Base-by-base conservation (phyloP, 768 basidiomycete genomes). In the Pleurotus tuoliensis region DNA sequence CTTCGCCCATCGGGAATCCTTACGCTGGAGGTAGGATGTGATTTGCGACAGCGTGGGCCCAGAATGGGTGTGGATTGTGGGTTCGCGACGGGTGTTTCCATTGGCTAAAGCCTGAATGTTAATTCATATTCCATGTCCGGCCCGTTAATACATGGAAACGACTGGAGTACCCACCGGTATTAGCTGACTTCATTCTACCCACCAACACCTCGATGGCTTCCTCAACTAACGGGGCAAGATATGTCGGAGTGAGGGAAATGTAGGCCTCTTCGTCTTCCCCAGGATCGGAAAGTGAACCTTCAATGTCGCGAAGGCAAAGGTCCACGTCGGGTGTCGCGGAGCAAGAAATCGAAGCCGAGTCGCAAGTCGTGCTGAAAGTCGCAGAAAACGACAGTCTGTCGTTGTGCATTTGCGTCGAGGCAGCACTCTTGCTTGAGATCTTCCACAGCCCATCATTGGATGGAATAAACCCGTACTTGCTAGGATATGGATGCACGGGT, bases 1-100 rank as follows among this genome's bases (percentile, higher is more conserved):
- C 61, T 76, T 75, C 59, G 73, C 76, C 89, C 89, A 92, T 27
- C 82, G 75, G 62, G 78, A 84, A 60, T 90, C 89, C 49, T 67
- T 72, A 56, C 58, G 47, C 45, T 70, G 73, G 62, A 92, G 61
- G 56, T 70, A 72, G 1, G 58, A 59, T 22, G 80, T 64, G 18
- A 92, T 73, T 4, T 77, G 80, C 24, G 76, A 76, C 50, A 75
- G 74, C 18, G 71, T 72, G 24, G 66, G 65, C 15, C 71, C 68
- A 12, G 38, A 46, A 30, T 56, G 61, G 20, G 52, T 60, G 40
- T 67, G 58, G 39, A 63, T 60, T 15, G 41, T 44, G 7, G 41
- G 20, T 7, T 27, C 20, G n/a, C 22, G 49, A 50, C 18, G 30
- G 30, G 9, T 34, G 30, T 34, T 34, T 34, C 30, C 30, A 30